Evolutionary conservation across 139 green algal genomes (phyloP).

Genomic region (Gonium pectorale): DNA sequence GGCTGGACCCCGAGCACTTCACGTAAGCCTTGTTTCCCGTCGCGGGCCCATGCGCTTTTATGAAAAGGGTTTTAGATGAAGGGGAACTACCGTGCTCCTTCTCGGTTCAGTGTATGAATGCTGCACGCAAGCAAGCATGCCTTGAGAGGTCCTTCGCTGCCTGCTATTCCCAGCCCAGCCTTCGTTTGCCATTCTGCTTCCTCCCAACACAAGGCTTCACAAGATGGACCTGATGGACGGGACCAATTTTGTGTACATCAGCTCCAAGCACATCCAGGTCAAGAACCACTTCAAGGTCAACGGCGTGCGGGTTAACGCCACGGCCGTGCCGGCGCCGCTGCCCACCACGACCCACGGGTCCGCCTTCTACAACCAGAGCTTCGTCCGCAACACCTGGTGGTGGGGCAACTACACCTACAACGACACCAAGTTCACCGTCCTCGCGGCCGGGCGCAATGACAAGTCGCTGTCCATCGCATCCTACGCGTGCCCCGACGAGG

Average conservation of each 20-base stretch:
- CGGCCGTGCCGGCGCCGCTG: neutral
- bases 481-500: neutral
- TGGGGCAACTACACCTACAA: slow-evolving; percentile 52
- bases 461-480: neutral
- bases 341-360: slow-evolving; percentile 20
- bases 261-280: slow-evolving; percentile 14
- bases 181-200: neutral
- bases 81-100: too few species aligned
- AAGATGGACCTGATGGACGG: slow-evolving; percentile 45
- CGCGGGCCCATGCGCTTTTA: neutral
- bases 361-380: slow-evolving; percentile 48
- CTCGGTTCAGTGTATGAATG: too few species aligned
- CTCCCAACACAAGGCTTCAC: slow-evolving; percentile 26
- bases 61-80: too few species aligned
- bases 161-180: too few species aligned
- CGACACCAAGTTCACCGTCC: slow-evolving; percentile 31
- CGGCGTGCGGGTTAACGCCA: neutral
- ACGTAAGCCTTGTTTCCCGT: too few species aligned
- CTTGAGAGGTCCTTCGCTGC: too few species aligned
- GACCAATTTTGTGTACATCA: slow-evolving; percentile 5
- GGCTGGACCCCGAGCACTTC: slow-evolving; percentile 41
- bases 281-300: slow-evolving; percentile 49
- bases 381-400: slow-evolving; percentile 13
- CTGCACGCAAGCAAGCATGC: too few species aligned
- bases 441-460: slow-evolving; percentile 9